A percentile compares a stretch with the other conserved stretches of the same genome.
Conservation (phyloP, 139 green algal genomes). For the Diplosphaera chodatii region DNA sequence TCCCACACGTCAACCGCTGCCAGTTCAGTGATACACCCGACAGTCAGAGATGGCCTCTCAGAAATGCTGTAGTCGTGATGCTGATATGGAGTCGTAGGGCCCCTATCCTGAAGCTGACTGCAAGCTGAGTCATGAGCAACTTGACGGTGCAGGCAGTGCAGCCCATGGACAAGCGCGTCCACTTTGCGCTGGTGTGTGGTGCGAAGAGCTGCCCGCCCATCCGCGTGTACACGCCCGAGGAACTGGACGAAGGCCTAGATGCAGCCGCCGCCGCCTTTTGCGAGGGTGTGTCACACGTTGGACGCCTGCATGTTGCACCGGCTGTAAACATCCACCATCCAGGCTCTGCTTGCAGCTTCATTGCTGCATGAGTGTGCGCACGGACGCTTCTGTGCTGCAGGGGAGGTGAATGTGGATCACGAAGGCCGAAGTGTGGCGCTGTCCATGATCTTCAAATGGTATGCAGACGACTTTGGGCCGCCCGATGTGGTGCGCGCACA, state of each 20-base stretch:
- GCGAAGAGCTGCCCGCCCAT: constrained; percentile 90
- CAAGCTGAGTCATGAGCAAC: no score
- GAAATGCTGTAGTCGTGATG: no score
- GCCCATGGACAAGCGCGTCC: constrained; percentile 78
- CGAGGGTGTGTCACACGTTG: constrained; percentile 14
- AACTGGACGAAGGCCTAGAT: constrained; percentile 72
- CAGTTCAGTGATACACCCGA: no score
- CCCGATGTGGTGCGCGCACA: constrained; percentile 6
- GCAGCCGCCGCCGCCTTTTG: constrained; percentile 53
- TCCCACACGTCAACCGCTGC: no score
- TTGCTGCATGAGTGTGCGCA: no score
- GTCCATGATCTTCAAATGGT: constrained; percentile 90
- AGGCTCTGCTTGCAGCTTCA: no score
- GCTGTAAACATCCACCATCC: no score
- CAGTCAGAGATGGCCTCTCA: no score
- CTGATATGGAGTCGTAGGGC: no score
- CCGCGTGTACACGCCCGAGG: constrained; percentile 69
- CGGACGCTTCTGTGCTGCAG: constrained; percentile 20
- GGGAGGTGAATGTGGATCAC: constrained; percentile 58
- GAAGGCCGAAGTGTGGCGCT: constrained; percentile 40
- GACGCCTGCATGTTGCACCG: no score
- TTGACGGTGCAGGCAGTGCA: constrained; percentile 15
- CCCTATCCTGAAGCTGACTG: no score
- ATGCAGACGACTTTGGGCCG: constrained; percentile 69
- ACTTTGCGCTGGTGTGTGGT: constrained; percentile 94